These are phyloP conservation scores for Metarhizium sp. DNA, from an alignment of 2,329 filamentous ascomycete genomes.

Conservation along the genomic window DNA sequence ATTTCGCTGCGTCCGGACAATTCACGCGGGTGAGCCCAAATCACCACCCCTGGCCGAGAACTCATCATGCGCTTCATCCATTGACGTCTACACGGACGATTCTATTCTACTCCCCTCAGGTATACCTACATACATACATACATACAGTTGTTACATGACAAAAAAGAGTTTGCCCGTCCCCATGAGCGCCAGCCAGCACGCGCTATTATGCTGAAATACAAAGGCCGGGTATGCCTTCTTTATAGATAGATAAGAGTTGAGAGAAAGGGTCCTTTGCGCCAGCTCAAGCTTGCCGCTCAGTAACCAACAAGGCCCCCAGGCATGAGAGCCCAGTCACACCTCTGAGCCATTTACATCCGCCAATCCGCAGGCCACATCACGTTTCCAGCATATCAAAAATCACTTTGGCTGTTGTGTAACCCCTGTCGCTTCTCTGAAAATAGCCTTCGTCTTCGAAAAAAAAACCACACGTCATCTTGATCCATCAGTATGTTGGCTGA, in stretches of 20 bases:
- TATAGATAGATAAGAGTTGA: conserved; percentile 3
- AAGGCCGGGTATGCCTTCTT: not conserved
- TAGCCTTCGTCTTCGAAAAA: not conserved
- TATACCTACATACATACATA: not conserved
- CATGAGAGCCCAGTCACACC: not conserved
- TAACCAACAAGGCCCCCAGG: not conserved
- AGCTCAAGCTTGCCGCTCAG: not conserved
- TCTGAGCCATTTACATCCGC: not conserved
- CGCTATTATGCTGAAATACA: not conserved
- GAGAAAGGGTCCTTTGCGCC: not conserved
- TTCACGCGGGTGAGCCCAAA: not conserved
- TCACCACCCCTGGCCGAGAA: not conserved
- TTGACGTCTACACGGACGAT: not conserved
- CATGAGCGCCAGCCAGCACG: not conserved
- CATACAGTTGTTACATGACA: not conserved
- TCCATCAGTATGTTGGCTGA: conserved; percentile 15
- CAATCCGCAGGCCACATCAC: conserved; percentile 4
- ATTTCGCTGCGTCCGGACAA: not conserved
- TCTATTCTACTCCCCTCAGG: conserved; percentile 2
- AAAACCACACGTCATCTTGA: conserved; percentile 8
- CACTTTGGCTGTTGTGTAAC: not conserved
- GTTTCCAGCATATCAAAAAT: not conserved
- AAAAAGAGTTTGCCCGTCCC: not conserved
- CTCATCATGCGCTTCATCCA: not conserved
- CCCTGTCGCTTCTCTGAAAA: not conserved